phyloP scores from a whole-genome alignment of 305 asterid genomes.

The Fraxinus albicans region DNA sequence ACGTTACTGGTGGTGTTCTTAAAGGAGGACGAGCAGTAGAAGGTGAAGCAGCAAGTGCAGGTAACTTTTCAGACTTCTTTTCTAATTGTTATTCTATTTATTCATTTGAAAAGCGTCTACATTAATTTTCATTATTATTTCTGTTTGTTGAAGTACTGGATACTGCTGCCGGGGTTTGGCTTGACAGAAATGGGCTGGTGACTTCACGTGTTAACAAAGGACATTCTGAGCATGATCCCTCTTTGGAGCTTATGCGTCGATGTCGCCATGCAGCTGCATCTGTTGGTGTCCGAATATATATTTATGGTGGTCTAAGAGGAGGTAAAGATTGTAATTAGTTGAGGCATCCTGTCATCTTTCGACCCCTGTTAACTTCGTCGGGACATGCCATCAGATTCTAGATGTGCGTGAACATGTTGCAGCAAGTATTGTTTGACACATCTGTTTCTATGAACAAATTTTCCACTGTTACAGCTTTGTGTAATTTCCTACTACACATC shows the following conservation, averaged over 20 bases:
- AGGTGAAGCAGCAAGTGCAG: conserved; percentile 90
- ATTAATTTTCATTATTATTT: conserved; percentile 24
- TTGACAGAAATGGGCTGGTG: conserved; percentile 49
- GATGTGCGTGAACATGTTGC: neutral
- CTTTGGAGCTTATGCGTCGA: conserved; percentile 63
- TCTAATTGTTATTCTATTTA: conserved; percentile 10
- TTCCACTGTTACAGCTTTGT: neutral
- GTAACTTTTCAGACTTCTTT: conserved; percentile 35
- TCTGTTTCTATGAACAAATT: conserved; percentile 2
- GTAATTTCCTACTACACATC: neutral
- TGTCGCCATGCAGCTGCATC: conserved; percentile 99
- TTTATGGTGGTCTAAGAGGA: conserved; percentile 92
- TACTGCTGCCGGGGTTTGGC: conserved; percentile 67
- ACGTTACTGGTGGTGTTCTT: conserved; percentile 96
- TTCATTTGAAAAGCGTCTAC: conserved; percentile 18
- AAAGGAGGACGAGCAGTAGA: conserved; percentile 97
- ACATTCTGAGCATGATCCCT: conserved; percentile 39
- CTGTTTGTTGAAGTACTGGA: conserved; percentile 41
- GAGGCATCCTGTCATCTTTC: conserved; percentile 13
- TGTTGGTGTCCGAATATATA: conserved; percentile 86
- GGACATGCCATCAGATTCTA: conserved; percentile 5
- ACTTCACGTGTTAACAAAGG: conserved; percentile 44
- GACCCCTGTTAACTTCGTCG: conserved; percentile 14
- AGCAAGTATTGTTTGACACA: conserved; percentile 10
- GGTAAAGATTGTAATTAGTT: conserved; percentile 46